A percentile compares a stretch with the other conserved stretches of the same genome.
phyloP scores from a whole-genome alignment of 345 rosid genomes.

The Eucalyptus pumila region DNA sequence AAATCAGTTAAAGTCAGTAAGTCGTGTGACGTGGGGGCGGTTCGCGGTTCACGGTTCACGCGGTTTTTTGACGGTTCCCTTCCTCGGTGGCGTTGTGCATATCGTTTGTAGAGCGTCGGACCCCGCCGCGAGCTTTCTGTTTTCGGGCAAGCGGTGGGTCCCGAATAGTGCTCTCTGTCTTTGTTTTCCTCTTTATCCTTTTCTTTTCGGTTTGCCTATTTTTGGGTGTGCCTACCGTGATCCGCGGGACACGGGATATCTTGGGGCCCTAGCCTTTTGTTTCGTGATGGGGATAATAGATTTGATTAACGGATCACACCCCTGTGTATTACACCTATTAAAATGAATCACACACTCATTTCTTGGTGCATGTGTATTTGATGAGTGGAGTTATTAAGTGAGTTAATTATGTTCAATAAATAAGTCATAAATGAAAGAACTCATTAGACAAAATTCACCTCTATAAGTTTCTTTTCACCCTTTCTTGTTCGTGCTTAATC shows the following conservation, averaged over 20 bases:
- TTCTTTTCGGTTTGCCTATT: background rate
- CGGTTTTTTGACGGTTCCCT: constrained; percentile 1
- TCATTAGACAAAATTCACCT: too few species aligned
- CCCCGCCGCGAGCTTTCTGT: too few species aligned
- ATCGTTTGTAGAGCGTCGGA: background rate
- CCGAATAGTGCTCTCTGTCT: background rate
- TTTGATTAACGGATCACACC: background rate
- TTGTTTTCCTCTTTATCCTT: background rate
- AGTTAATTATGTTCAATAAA: too few species aligned
- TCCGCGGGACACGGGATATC: background rate
- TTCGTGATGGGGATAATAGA: background rate
- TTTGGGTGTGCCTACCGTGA: background rate
- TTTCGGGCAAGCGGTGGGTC: too few species aligned
- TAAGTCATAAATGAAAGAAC: too few species aligned
- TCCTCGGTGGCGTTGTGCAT: background rate
- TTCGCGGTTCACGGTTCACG: constrained; percentile 12
- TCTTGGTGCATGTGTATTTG: too few species aligned
- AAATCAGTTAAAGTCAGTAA: constrained; percentile 1
- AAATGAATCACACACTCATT: too few species aligned
- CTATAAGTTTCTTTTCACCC: too few species aligned
- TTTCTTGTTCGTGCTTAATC: fast-evolving
- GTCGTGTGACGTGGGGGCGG: background rate
- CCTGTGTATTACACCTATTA: too few species aligned
- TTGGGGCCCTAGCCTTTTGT: background rate
- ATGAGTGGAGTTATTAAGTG: too few species aligned